Conservation (phyloP, 2,329 filamentous ascomycete genomes). For the Colletotrichum nymphaeae region DNA sequence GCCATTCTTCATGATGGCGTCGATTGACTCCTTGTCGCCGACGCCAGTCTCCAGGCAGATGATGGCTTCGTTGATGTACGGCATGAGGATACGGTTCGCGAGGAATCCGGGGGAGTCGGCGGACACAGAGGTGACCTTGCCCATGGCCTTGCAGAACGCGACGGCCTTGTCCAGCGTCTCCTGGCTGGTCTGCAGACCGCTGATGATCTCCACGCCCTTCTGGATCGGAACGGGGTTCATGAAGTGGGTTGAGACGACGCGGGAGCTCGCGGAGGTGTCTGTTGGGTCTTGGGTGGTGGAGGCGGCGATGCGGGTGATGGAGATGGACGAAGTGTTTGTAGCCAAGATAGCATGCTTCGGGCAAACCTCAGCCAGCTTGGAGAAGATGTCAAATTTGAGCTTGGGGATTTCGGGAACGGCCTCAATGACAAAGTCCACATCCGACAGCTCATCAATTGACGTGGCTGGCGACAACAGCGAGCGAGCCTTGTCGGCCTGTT, state of each 20-base stretch:
- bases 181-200: constrained; percentile 88
- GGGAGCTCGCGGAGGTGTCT: constrained; percentile 83
- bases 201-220: constrained; percentile 98
- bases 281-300: constrained; percentile 82
- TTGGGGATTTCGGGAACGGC: constrained; percentile 92
- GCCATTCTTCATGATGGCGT: constrained; percentile 99
- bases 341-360: constrained; percentile 89
- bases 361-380: constrained; percentile 82
- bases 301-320: constrained; percentile 94
- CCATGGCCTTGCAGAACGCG: constrained; percentile 90
- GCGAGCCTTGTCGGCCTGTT: constrained; percentile 80
- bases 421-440: constrained; percentile 97
- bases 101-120: constrained; percentile 94
- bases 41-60: constrained; percentile 96
- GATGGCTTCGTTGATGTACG: constrained; percentile 98
- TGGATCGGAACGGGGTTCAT: constrained; percentile 99
- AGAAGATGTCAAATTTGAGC: constrained; percentile 90
- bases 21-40: constrained; percentile 89
- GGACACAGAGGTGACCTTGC: constrained; percentile 88
- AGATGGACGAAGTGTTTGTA: constrained; percentile 99
- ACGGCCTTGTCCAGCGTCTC: constrained; percentile 85
- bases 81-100: constrained; percentile 97
- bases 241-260: constrained; percentile 96
- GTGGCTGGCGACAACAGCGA: constrained; percentile 77
- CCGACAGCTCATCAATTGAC: constrained; percentile 79